Evolutionary conservation across 2,329 filamentous ascomycete species (phyloP).

Genomic region (Aspergillus candidus): DNA sequence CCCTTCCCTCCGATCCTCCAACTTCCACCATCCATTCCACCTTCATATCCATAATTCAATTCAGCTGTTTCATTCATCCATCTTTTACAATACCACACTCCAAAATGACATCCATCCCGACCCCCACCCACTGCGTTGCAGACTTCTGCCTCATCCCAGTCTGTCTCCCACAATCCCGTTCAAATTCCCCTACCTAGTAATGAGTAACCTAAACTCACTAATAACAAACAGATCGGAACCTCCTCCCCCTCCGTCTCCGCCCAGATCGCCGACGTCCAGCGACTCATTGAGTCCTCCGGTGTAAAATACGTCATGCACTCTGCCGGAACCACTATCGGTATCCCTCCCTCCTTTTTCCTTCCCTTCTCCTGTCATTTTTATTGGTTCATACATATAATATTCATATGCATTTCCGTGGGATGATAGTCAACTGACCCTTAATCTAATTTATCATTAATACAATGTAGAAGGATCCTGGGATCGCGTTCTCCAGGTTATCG

Average conservation of each 20-base stretch:
- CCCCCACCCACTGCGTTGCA: constrained; percentile 70
- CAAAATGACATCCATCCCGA: constrained; percentile 39
- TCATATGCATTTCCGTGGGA: background rate
- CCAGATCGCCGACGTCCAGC: constrained; percentile 84
- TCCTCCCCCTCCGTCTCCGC: constrained; percentile 67
- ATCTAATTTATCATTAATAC: constrained; percentile 4
- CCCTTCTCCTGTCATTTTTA: background rate
- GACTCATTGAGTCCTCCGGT: constrained; percentile 72
- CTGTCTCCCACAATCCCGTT: constrained; percentile 24
- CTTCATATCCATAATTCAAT: too few species aligned
- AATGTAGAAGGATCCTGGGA: constrained; percentile 81
- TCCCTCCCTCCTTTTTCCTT: constrained; percentile 22
- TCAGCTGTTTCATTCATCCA: too few species aligned
- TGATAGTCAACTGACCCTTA: background rate
- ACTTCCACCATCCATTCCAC: too few species aligned
- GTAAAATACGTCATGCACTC: constrained; percentile 86
- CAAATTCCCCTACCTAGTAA: constrained; percentile 3
- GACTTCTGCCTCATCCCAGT: constrained; percentile 90
- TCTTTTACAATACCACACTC: too few species aligned
- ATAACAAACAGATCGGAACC: constrained; percentile 63
- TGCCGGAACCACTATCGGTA: constrained; percentile 86
- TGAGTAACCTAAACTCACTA: constrained; percentile 1
- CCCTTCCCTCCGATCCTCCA: too few species aligned
- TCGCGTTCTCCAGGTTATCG: constrained; percentile 74
- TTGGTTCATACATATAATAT: constrained; percentile 4